A percentile compares a stretch with the other conserved stretches of the same genome.
Evolutionary conservation across 345 rosid genomes (phyloP).

Genomic region (Melastoma malabathricum): DNA sequence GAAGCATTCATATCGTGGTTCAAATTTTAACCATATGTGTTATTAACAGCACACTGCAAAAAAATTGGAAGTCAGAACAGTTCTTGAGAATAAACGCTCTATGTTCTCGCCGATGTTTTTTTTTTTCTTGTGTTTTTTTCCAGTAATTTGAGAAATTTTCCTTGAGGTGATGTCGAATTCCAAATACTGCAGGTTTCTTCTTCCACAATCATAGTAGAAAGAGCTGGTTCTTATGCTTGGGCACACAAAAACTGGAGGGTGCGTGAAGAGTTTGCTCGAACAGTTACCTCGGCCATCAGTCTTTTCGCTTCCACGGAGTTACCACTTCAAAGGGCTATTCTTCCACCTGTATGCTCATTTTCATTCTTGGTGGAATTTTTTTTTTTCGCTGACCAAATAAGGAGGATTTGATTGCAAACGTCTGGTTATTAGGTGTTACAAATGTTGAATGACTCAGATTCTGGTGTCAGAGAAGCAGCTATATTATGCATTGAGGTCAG

Average conservation of each 20-base stretch:
- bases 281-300: conserved; percentile 82
- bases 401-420: conserved; percentile 1
- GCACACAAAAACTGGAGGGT: conserved; percentile 93
- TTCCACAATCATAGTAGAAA: conserved; percentile 89
- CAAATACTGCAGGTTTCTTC: conserved; percentile 72
- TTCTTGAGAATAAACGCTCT: too few relatives aligned
- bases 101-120: too few relatives aligned
- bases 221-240: conserved; percentile 98
- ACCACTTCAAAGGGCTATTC: conserved; percentile 92
- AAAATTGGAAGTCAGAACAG: too few relatives aligned
- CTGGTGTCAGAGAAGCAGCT: conserved; percentile 84
- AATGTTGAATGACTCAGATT: conserved; percentile 83
- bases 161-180: too few relatives aligned
- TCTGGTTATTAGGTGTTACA: conserved; percentile 57
- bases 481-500: conserved; percentile 83
- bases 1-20: too few relatives aligned
- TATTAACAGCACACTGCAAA: too few relatives aligned
- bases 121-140: too few relatives aligned
- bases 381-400: too few relatives aligned
- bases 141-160: too few relatives aligned
- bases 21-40: too few relatives aligned
- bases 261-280: conserved; percentile 88
- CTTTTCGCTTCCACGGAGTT: conserved; percentile 92
- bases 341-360: conserved; percentile 58
- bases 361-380: background rate